Evolutionary conservation across 2,329 filamentous ascomycete genomes (phyloP).

Genomic region (Curvularia verruculosa): DNA sequence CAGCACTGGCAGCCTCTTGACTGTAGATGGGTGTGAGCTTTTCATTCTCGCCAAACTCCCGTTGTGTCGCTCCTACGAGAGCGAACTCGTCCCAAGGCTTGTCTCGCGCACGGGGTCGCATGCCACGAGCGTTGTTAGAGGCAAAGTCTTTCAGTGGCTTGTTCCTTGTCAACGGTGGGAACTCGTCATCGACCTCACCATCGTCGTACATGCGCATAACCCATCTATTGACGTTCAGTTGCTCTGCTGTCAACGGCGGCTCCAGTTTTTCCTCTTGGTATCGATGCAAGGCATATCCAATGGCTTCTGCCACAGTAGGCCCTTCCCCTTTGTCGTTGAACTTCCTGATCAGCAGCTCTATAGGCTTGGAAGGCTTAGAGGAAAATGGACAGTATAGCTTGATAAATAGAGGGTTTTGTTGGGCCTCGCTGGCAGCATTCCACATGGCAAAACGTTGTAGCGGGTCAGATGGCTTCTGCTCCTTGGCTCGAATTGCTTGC

Average conservation of each 20-base stretch:
- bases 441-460: conserved; percentile 78
- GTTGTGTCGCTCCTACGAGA: conserved; percentile 72
- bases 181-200: conserved; percentile 84
- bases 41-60: conserved; percentile 73
- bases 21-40: conserved; percentile 70
- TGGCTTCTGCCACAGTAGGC: conserved; percentile 79
- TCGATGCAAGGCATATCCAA: conserved; percentile 77
- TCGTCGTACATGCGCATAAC: conserved; percentile 83
- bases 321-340: conserved; percentile 71
- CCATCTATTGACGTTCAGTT: conserved; percentile 81
- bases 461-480: conserved; percentile 70
- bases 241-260: conserved; percentile 67
- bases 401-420: conserved; percentile 70
- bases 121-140: conserved; percentile 74
- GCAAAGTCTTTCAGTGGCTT: conserved; percentile 79
- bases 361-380: conserved; percentile 66
- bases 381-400: conserved; percentile 80
- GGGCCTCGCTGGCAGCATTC: conserved; percentile 76
- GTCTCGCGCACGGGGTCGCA: conserved; percentile 69
- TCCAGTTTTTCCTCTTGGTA: conserved; percentile 79
- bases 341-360: conserved; percentile 74
- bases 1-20: conserved; percentile 55
- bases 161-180: conserved; percentile 76
- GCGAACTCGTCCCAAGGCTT: conserved; percentile 85
- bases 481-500: conserved; percentile 73